These are phyloP conservation scores for Xylaria sp. DNA, from an alignment of 2,329 filamentous ascomycete genomes.

Conservation along the genomic window DNA sequence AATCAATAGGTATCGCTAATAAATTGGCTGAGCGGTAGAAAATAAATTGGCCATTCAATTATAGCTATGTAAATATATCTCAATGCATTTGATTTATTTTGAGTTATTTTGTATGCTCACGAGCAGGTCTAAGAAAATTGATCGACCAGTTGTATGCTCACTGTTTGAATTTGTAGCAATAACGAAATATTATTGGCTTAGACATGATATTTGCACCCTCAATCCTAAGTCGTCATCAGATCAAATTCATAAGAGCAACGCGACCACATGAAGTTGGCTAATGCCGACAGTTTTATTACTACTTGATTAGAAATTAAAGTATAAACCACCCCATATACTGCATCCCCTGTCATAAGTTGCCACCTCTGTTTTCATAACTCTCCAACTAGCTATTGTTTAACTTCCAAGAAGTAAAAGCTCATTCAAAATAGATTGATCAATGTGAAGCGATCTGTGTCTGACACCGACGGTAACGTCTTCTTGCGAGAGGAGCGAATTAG, in stretches of 20 bases:
- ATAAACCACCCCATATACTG: not conserved
- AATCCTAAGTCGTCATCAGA: not conserved
- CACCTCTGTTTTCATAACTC: not conserved
- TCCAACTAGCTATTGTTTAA: not conserved
- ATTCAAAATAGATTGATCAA: not conserved
- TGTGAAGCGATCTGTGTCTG: not conserved
- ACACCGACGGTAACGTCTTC: not conserved
- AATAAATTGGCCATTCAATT: too few relatives aligned
- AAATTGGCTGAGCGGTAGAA: too few relatives aligned
- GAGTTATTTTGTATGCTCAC: too few relatives aligned
- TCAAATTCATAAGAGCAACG: not conserved
- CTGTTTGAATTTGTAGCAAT: not conserved
- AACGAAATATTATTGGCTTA: not conserved
- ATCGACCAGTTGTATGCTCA: not conserved
- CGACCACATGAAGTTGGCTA: not conserved
- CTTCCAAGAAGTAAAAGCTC: not conserved
- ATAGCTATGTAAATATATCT: too few relatives aligned
- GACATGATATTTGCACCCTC: not conserved
- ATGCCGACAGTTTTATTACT: constrained; percentile 9
- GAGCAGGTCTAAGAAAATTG: too few relatives aligned
- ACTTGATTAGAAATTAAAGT: constrained; percentile 11
- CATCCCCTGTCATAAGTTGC: not conserved
- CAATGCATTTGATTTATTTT: too few relatives aligned
- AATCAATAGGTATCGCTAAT: too few relatives aligned
- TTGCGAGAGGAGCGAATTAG: constrained; percentile 9